Evolutionary conservation across 2,329 filamentous ascomycete genomes (phyloP), one percentile per base, ranked within the genome.

Genomic region (Trichoderma gracile): DNA sequence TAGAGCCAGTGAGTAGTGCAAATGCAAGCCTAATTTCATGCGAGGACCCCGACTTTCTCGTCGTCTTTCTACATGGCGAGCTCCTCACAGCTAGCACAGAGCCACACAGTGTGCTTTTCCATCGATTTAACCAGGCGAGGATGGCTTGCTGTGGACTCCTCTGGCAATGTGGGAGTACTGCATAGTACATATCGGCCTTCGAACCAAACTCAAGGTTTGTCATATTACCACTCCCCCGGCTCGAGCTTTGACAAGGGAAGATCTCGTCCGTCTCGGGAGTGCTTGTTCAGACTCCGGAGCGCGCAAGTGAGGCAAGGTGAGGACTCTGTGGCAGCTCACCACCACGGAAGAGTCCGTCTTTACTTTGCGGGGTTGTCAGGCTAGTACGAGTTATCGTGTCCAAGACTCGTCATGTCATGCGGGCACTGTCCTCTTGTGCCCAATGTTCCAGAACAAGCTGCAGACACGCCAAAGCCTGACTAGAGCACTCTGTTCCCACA

Each of bases 1-100:
- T 59, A 38, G 50, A 58, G 61, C 61, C 25, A 54, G 49, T 50
- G 33, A 62, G 49, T 54, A 53, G 59, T 25, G 49, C 49, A 54
- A 54, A 46, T 21, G 30, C 50, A 50, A 62, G 59, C 59, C 59
- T 62, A 62, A 62, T 62, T 54, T 53, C 59, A 62, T 62, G 59
- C 59, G 59, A 62, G 59, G 59, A 62, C 42, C 59, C 59, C 59
- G 49, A 60, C 45, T 52, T 52, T 60, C 27, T 60, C 27, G 57
- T 40, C 38, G 27, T 46, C 10, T 27, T 42, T 61, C 25, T 45
- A 46, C 10, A 38, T 25, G 38, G 25, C n/a, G 59, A 54, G 38
- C 38, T 46, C n/a, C n/a, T 53, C 59, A 46, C 33, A 38, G 59
- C 49, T 54, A 62, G 19, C 59, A 62, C 42, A 46, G 59, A 62